Evolutionary conservation across 495 filamentous ascomycete genomes (phyloP), one percentile per base, ranked within the genome.

Genomic region (Sabuloglossum arenarium): DNA sequence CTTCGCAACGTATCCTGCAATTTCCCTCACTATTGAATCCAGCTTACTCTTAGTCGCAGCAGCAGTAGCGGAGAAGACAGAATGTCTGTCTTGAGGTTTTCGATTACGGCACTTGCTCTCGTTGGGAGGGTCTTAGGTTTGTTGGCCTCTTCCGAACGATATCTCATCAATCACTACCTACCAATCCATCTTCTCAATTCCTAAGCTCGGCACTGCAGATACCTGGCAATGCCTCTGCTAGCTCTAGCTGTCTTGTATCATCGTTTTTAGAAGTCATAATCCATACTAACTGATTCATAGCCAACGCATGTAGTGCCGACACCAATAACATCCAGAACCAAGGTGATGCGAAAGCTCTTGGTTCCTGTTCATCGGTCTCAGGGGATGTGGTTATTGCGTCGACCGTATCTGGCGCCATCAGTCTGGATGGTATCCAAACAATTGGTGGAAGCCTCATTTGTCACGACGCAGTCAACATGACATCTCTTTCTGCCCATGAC

Each of bases 361-460:
- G 71, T 56, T 64, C 69, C 55, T 99, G 91, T 73, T 65, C 69
- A 31, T 84, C 73, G 21, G 72, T 88, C 61, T 68, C 77, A 54
- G 89, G 89, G 60, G 75, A 75, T 63, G 69, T 99, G 51, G 73
- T 79, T 45, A 74, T 97, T 60, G 72, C 72, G 54, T 67, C 71
- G 19, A 60, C 64, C 45, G 73, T 78, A 45, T 66, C 71, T 29
- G 75, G 73, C 37, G 47, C 63, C 55, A 73, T 85, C 58, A 68
- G 74, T 21, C 50, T 84, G 56, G 65, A 74, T 60, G 77, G 78
- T 56, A 69, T 86, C 53, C 27, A 73, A 57, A 61, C 70, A 57
- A 84, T 99, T 62, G 70, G 70, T 6, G 93, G 91, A 61, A 73
- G 75, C 64, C 69, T 99, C 23, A 75, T 64, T 28, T 69, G 74